Evolutionary conservation across 768 basidiomycete genomes (phyloP), one percentile per base, ranked within the genome.

Genomic region (Podaxis carcinomalis): DNA sequence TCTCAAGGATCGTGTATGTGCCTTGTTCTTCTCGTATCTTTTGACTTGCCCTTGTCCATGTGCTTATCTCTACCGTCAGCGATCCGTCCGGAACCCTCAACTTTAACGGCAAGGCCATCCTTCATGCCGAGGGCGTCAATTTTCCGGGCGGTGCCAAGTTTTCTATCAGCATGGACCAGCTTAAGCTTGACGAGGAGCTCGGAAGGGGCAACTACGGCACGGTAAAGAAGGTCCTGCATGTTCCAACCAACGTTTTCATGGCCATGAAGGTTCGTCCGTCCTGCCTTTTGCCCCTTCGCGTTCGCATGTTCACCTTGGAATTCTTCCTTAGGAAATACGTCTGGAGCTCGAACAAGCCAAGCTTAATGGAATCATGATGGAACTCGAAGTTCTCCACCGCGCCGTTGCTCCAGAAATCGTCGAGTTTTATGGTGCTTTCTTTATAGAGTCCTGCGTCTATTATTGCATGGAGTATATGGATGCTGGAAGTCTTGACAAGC

Each of bases 401-500:
- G 95, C 95, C 2, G 83, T 89, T 47, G 87, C 90, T 7, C 91
- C 90, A 2, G 87, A 92, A 69, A 98, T 98, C 65, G 93, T 99
- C 68, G 97, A 98, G 63, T 99, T 99, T 68, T 98, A 96, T 71
- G 97, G 97, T 47, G 97, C 97, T 3, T 99, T 99, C 79, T 98
- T 97, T 75, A 95, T 97, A 74, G 97, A 99, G 71, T 93, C 93
- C n/a, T 99, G 96, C 73, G 97, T 99, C 23, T 98, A 99, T 76
- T 98, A 97, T 73, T 98, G 95, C 75, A 98, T 98, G 95, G 97
- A 99, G 78, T 93, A 89, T 76, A 99, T 99, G 97, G 96, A 99
- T 71, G 95, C 95, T 10, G 95, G 95, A n/a, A 91, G 88, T 42
- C 82, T 99, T 51, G 97, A 98, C 72, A 92, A 89, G 65, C 80